A percentile compares a stretch with the other conserved stretches of the same genome.
phyloP scores from a whole-genome alignment of 2,329 filamentous ascomycete species.

The Tolypocladium nubicola region DNA sequence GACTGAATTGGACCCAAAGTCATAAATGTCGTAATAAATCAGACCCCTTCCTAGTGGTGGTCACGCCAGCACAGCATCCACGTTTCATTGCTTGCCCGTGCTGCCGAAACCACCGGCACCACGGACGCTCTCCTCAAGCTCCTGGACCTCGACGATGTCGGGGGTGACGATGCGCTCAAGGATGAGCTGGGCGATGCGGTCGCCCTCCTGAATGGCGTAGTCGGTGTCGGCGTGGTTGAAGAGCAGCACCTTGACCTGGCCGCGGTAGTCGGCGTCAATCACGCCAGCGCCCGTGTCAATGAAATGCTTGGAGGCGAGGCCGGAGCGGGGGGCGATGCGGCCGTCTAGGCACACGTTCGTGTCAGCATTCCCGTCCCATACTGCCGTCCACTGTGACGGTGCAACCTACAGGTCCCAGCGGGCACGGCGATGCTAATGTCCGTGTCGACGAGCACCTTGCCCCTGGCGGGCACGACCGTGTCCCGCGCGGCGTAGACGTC shows the following conservation, averaged over 20 bases:
- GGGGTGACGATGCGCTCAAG: constrained; percentile 92
- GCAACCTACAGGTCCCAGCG: constrained; percentile 70
- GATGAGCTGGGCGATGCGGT: constrained; percentile 87
- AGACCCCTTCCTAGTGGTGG: not conserved
- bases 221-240: constrained; percentile 85
- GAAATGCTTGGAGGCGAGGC: constrained; percentile 84
- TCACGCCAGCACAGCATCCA: not conserved
- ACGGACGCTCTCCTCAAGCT: constrained; percentile 81
- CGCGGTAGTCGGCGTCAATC: constrained; percentile 95
- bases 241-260: constrained; percentile 84
- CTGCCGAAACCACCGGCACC: constrained; percentile 89
- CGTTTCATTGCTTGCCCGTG: constrained; percentile 44
- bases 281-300: constrained; percentile 95
- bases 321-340: constrained; percentile 81
- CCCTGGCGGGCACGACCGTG: constrained; percentile 66
- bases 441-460: constrained; percentile 80
- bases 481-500: constrained; percentile 77
- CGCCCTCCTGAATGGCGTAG: constrained; percentile 73
- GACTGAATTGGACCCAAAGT: not conserved
- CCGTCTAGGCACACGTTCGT: constrained; percentile 50
- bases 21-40: not conserved
- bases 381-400: not conserved
- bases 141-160: constrained; percentile 77
- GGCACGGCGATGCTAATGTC: constrained; percentile 88
- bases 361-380: not conserved